Conservation (phyloP, 306 rosid genomes). For the Carpinus viminea region DNA sequence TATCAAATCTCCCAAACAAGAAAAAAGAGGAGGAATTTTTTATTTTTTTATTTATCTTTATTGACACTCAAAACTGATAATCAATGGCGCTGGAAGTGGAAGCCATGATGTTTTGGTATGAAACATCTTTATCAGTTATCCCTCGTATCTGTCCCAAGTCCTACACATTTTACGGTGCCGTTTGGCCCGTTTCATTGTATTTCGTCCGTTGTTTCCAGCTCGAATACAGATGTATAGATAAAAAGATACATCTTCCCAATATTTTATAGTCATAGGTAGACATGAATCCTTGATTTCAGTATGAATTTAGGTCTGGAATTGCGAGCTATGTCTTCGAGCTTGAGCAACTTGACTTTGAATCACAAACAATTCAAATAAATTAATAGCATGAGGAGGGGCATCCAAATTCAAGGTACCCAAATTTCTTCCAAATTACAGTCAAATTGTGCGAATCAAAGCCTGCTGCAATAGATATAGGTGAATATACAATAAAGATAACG, state of each 20-base stretch:
- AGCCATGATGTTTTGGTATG: not conserved
- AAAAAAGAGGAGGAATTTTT: not conserved
- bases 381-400: not conserved
- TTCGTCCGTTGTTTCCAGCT: not conserved
- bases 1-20: not conserved
- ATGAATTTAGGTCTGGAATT: not conserved
- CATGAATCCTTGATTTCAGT: conserved; percentile 15
- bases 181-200: not conserved
- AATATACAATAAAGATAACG: too few species aligned
- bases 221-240: not conserved
- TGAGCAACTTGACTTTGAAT: not conserved
- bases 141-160: not conserved
- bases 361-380: too few species aligned
- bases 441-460: too few species aligned
- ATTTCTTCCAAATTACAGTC: not conserved
- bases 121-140: not conserved
- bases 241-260: not conserved
- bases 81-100: not conserved
- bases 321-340: not conserved
- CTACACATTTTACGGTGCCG: not conserved
- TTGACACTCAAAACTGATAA: not conserved
- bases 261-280: not conserved
- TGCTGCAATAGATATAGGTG: too few species aligned
- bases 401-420: not conserved
- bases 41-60: not conserved